Evolutionary conservation across 2,329 filamentous ascomycete genomes (phyloP).

Genomic region (Beauveria varroae): DNA sequence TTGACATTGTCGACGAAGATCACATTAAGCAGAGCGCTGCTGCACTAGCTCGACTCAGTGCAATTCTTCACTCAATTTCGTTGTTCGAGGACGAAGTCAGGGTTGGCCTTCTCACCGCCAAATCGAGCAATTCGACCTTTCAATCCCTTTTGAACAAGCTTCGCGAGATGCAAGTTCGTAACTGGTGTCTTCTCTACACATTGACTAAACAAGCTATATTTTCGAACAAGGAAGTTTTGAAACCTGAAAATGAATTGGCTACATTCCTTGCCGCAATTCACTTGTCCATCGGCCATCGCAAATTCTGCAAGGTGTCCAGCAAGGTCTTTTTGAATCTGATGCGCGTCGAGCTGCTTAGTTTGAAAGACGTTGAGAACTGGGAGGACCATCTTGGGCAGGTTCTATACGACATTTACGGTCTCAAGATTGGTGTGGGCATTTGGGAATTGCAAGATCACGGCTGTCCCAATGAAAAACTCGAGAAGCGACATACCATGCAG

Average conservation of each 20-base stretch:
- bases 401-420: slow-evolving; percentile 72
- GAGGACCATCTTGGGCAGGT: slow-evolving; percentile 83
- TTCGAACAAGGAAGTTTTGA: slow-evolving; percentile 54
- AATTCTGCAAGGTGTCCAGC: slow-evolving; percentile 76
- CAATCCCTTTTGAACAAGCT: slow-evolving; percentile 55
- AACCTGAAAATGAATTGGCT: slow-evolving; percentile 64
- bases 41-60: slow-evolving; percentile 62
- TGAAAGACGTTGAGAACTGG: slow-evolving; percentile 71
- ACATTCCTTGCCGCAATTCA: slow-evolving; percentile 77
- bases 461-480: slow-evolving; percentile 68
- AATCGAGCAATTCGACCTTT: slow-evolving; percentile 49
- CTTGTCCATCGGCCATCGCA: slow-evolving; percentile 73
- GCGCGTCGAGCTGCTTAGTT: slow-evolving; percentile 73
- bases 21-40: slow-evolving; percentile 68
- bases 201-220: slow-evolving; percentile 73
- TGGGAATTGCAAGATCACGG: slow-evolving; percentile 70
- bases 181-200: slow-evolving; percentile 82
- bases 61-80: slow-evolving; percentile 70
- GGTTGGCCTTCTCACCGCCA: slow-evolving; percentile 60
- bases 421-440: slow-evolving; percentile 63
- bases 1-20: slow-evolving; percentile 76
- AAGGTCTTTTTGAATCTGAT: slow-evolving; percentile 86
- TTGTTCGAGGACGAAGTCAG: slow-evolving; percentile 82
- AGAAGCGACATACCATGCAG: slow-evolving; percentile 70
- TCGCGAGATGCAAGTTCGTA: slow-evolving; percentile 78